Evolutionary conservation across 176 grass and related monocot genomes (phyloP).

Genomic region (Dactylis glomerata): DNA sequence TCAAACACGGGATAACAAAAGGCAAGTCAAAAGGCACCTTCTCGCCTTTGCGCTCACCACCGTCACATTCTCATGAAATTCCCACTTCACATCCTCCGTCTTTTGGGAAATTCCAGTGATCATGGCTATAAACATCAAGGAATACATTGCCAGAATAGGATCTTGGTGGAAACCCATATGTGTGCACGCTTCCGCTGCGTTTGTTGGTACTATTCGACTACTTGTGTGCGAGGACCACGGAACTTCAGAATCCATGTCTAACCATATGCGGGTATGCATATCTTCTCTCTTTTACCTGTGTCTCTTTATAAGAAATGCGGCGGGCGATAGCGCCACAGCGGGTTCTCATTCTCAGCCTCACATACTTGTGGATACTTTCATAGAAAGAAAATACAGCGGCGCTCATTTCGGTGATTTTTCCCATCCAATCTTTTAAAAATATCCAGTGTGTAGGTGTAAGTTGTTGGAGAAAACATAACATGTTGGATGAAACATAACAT

Average conservation of each 20-base stretch:
- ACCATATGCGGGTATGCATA: conserved; percentile 1
- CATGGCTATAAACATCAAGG: background rate
- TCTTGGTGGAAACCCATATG: background rate
- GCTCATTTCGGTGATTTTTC: background rate
- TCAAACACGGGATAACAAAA: conserved; percentile 21
- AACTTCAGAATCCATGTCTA: background rate
- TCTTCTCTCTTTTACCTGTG: background rate
- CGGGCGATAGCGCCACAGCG: background rate
- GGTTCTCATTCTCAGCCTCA: background rate
- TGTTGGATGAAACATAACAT: background rate
- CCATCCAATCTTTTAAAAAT: background rate
- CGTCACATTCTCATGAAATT: conserved; percentile 11
- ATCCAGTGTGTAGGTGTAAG: background rate
- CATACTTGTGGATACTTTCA: background rate
- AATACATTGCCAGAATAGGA: conserved; percentile 1
- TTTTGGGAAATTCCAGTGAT: background rate
- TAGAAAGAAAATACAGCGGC: background rate
- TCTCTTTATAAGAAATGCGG: background rate
- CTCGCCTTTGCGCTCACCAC: background rate
- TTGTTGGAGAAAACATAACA: background rate
- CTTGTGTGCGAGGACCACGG: background rate
- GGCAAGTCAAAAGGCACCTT: conserved; percentile 24
- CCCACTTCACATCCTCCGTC: background rate
- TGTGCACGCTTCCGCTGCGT: conserved; percentile 1
- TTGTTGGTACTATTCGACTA: background rate